phyloP scores from a whole-genome alignment of 257 asterid species.

The Linaria vulgaris region DNA sequence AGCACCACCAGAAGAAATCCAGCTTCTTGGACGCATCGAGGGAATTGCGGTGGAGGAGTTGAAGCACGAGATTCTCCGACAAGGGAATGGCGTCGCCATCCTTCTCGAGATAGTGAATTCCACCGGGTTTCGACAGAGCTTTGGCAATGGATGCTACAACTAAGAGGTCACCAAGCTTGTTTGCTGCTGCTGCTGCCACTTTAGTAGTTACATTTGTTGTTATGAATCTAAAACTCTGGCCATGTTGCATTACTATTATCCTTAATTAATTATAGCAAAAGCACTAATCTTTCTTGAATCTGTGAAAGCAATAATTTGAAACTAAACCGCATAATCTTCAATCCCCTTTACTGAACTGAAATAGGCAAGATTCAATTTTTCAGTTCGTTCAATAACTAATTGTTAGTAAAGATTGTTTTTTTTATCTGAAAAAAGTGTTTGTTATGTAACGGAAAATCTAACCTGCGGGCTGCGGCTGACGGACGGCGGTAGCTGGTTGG shows the following conservation, averaged over 20 bases:
- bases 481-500: no score
- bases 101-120: conserved; percentile 49
- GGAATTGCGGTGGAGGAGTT: conserved; percentile 57
- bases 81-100: conserved; percentile 42
- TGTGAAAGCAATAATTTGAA: no score
- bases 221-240: conserved; percentile 27
- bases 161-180: conserved; percentile 53
- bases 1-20: conserved; percentile 77
- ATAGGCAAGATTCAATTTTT: no score
- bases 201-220: conserved; percentile 3
- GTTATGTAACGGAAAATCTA: no score
- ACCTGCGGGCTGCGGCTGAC: no score
- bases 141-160: conserved; percentile 71
- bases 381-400: no score
- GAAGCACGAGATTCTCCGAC: conserved; percentile 63
- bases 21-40: conserved; percentile 54
- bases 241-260: conserved; percentile 47
- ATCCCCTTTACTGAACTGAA: no score
- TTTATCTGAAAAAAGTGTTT: no score
- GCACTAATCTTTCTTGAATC: no score
- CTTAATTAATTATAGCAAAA: no score
- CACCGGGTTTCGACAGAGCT: conserved; percentile 65
- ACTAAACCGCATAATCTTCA: no score
- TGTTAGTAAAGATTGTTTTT: no score
- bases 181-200: conserved; percentile 27